Percentiles rank a stretch among this genome's conserved stretches.
These are phyloP conservation scores for Ceratocystis ficicola DNA, from an alignment of 2,329 filamentous ascomycete genomes.

Conservation along the genomic window DNA sequence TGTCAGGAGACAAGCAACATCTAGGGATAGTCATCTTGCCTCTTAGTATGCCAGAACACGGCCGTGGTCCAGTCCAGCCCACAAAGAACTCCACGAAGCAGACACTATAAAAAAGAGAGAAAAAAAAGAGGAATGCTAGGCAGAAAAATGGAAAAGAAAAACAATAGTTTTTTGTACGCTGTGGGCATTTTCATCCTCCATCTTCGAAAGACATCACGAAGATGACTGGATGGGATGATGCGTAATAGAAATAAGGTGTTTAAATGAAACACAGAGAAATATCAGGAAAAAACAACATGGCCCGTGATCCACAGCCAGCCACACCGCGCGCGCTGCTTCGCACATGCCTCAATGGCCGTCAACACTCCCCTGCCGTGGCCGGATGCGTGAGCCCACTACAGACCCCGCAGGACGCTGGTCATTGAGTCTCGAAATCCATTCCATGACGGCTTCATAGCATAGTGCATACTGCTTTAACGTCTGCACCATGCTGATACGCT, in stretches of 20 bases:
- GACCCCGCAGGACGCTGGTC: slow-evolving; percentile 25
- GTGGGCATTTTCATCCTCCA: background rate
- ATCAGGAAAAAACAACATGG: background rate
- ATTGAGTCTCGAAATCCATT: slow-evolving; percentile 57
- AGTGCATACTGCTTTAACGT: slow-evolving; percentile 86
- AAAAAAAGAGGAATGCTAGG: background rate
- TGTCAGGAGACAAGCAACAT: too few species aligned
- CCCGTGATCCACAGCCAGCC: background rate
- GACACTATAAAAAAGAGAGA: background rate
- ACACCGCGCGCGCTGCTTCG: background rate
- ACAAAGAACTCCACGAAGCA: too few species aligned
- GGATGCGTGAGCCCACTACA: slow-evolving; percentile 17
- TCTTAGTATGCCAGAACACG: too few species aligned
- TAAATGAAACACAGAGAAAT: background rate
- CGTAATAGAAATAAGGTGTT: slow-evolving; percentile 9
- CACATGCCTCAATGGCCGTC: slow-evolving; percentile 3
- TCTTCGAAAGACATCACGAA: slow-evolving; percentile 12
- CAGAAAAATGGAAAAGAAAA: background rate
- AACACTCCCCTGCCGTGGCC: slow-evolving; percentile 13
- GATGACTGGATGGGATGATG: background rate
- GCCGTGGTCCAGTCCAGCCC: too few species aligned
- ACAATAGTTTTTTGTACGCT: background rate
- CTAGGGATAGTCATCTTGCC: too few species aligned
- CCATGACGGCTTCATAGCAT: slow-evolving; percentile 87
- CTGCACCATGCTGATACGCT: slow-evolving; percentile 93